Conservation (phyloP, 2,329 filamentous ascomycete genomes). For the Neoscytalidium dimidiatum region DNA sequence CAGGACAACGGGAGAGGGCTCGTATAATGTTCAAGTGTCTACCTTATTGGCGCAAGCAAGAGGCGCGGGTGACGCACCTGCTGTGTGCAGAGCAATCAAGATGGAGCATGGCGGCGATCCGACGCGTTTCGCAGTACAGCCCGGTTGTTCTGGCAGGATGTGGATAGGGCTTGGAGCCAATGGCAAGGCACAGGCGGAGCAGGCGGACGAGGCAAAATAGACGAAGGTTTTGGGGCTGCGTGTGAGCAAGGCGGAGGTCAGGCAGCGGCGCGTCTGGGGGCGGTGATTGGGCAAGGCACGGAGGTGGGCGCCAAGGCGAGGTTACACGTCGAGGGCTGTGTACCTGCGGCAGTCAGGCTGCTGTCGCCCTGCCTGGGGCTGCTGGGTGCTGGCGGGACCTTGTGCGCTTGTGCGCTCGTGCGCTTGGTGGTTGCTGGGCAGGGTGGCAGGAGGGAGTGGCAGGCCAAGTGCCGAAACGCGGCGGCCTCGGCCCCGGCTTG, state of each 20-base stretch:
- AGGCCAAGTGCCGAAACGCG: constrained; percentile 5
- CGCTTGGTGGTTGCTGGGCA: too few species aligned
- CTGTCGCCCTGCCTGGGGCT: not conserved
- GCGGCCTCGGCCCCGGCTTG: not conserved
- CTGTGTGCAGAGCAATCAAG: not conserved
- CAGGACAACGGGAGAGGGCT: not conserved
- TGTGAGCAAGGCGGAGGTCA: not conserved
- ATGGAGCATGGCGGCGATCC: constrained; percentile 1
- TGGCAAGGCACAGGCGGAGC: not conserved
- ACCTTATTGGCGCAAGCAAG: not conserved
- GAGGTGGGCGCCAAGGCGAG: not conserved
- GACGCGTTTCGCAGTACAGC: not conserved
- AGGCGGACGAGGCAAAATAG: not conserved
- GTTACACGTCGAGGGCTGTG: constrained; percentile 7
- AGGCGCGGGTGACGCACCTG: not conserved
- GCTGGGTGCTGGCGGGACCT: too few species aligned
- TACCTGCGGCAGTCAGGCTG: constrained; percentile 1
- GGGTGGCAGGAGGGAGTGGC: too few species aligned
- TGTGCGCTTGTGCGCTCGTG: too few species aligned
- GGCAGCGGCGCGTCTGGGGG: not conserved
- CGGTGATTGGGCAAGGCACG: not conserved
- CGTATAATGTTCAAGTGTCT: not conserved
- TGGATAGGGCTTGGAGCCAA: not conserved
- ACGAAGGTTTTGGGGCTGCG: not conserved
- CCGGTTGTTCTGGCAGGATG: not conserved